Evolutionary conservation across 2,329 filamentous ascomycete genomes (phyloP).

Genomic region (Diaporthe citri): DNA sequence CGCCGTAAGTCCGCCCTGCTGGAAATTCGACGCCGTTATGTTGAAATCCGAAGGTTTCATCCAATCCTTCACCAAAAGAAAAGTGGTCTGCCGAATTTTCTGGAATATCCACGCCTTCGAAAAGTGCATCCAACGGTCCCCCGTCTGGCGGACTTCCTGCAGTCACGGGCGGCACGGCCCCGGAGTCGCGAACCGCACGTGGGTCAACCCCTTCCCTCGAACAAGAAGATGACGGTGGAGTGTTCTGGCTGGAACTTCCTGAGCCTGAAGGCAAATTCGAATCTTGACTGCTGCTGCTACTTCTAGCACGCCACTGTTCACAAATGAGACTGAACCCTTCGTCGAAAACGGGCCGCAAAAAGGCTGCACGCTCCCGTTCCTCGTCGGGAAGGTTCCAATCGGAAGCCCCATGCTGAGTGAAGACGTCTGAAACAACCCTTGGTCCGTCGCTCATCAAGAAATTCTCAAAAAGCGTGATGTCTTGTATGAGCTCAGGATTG

Average conservation of each 20-base stretch:
- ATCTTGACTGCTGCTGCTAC: too few species aligned
- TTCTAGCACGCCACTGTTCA: not conserved
- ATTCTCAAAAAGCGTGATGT: slow-evolving; percentile 3
- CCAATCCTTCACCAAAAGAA: too few species aligned
- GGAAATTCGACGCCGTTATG: too few species aligned
- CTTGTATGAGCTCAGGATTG: not conserved
- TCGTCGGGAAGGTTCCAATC: not conserved
- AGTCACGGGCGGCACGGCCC: not conserved
- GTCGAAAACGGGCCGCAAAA: not conserved
- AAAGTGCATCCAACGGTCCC: too few species aligned
- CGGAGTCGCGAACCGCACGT: not conserved
- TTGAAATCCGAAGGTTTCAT: too few species aligned
- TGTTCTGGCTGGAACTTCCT: not conserved
- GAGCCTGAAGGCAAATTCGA: not conserved
- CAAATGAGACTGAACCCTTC: not conserved
- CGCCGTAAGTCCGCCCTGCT: too few species aligned
- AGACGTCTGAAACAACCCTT: not conserved
- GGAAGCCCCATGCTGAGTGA: not conserved
- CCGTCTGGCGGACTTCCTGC: fast-evolving
- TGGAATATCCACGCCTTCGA: too few species aligned
- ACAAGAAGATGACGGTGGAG: not conserved
- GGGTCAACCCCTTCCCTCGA: not conserved
- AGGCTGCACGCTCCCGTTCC: not conserved
- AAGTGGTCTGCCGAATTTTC: too few species aligned
- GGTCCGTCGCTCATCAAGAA: slow-evolving; percentile 13